These are phyloP conservation scores for Gracilaria domingensis DNA, from an alignment of 23 red algal species.

Conservation along the genomic window DNA sequence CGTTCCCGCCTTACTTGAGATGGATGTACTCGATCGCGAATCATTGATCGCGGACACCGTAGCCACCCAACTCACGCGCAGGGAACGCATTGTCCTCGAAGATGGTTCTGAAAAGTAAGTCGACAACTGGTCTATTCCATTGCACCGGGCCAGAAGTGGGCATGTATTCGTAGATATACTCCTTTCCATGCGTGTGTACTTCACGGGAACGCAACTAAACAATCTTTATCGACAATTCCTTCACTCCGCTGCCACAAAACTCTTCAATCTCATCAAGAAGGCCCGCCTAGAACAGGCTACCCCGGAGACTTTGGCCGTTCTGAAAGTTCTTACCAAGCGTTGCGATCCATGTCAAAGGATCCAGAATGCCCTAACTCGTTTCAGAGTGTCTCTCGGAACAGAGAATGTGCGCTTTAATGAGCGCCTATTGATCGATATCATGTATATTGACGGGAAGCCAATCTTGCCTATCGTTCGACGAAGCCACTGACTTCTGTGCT, in stretches of 20 bases:
- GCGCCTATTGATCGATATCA: constrained; percentile 31
- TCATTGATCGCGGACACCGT: constrained; percentile 29
- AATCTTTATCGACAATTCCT: constrained; percentile 59
- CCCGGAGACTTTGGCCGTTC: neutral
- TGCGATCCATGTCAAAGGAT: constrained; percentile 60
- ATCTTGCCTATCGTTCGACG: constrained; percentile 45
- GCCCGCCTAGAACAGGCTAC: constrained; percentile 41
- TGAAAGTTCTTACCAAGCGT: constrained; percentile 17
- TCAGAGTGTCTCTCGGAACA: constrained; percentile 30
- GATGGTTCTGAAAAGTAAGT: neutral
- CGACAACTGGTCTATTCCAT: constrained; percentile 31
- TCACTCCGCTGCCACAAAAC: constrained; percentile 20
- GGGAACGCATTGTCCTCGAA: neutral
- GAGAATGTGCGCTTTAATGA: constrained; percentile 55
- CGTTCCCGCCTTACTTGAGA: constrained; percentile 36
- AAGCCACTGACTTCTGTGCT: constrained; percentile 43
- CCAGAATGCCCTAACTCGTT: constrained; percentile 11
- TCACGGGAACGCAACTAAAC: constrained; percentile 34
- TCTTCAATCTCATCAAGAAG: constrained; percentile 37
- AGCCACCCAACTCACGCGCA: neutral
- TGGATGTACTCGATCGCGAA: constrained; percentile 34
- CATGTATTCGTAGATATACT: constrained; percentile 20
- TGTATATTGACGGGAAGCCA: constrained; percentile 52
- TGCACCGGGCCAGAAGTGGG: neutral
- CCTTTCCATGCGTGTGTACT: neutral